Conservation (phyloP, 305 asterid species). For the Fraxinus sp. region DNA sequence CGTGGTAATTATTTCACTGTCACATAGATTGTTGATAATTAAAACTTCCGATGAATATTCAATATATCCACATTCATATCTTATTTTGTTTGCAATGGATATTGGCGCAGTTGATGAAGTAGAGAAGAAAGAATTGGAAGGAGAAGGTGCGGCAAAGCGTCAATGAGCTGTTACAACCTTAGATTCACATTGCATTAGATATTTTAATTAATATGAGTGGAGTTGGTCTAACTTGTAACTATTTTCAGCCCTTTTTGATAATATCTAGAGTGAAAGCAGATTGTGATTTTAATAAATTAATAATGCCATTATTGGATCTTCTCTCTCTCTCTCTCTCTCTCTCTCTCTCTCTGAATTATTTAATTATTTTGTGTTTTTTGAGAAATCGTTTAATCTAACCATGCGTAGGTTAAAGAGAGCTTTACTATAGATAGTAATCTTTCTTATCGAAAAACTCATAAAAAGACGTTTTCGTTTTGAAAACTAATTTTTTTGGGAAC, state of each 20-base stretch:
- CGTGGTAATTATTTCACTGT: not conserved
- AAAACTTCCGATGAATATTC: not conserved
- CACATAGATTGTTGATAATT: too few species aligned
- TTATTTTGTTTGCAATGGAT: conserved; percentile 19
- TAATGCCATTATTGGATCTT: not conserved
- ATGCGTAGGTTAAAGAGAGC: not conserved
- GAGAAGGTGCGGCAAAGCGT: not conserved
- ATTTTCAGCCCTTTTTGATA: not conserved
- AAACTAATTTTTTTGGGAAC: too few species aligned
- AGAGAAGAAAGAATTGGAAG: not conserved
- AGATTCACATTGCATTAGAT: not conserved
- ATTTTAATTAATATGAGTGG: not conserved
- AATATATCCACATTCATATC: not conserved
- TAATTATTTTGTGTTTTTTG: too few species aligned
- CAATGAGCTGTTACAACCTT: not conserved
- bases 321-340: not conserved
- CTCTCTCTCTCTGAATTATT: not conserved
- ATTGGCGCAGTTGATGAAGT: not conserved
- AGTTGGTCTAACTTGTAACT: not conserved
- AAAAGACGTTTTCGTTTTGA: too few species aligned
- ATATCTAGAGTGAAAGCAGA: not conserved
- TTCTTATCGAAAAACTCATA: too few species aligned
- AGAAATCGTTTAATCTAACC: not conserved
- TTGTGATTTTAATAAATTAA: not conserved
- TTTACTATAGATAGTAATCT: too few species aligned